Base-by-base conservation (phyloP, 768 basidiomycete genomes). In the Termitomyces heimii region DNA sequence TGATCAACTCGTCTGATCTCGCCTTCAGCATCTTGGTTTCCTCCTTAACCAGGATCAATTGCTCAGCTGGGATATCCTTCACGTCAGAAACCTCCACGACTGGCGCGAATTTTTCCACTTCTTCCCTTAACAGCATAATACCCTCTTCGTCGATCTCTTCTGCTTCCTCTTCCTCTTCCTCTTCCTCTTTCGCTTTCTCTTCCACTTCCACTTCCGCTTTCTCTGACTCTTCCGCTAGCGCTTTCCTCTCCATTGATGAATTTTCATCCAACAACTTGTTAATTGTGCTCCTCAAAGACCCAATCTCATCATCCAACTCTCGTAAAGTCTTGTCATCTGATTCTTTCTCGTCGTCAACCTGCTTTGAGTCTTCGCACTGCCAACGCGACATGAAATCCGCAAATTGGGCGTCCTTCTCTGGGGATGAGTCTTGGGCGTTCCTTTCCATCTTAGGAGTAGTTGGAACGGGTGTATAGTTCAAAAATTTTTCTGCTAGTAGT, bases 401-500 rank as follows among this genome's bases (percentile, higher is more conserved):
- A 26, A 12, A 28, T 42, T 58, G 16, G 16, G 35, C 53, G 9
- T 53, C 51, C 24, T 44, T 1, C 14, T 60, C 63, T 22, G 39
- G 42, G 5, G 35, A 26, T 9, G 31, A n/a, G 13, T 43, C 57
- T 40, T 18, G 3, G 2, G 22, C 47, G 42, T 18, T 54, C 6
- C 43, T 42, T 37, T 66, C 65, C 40, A 63, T 62, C 45, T 20
- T 43, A 22, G 35, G 58, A 13, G 49, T 53, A 6, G 68, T 70
- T 5, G 59, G 53, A 44, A 61, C 50, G 2, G 73, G 73, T 2
- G 62, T 62, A 54, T 73, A 72, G 12, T 63, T 65, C 31, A 73
- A 55, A 42, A 71, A 72, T 28, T 67, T 63, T 37, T 64, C 57
- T 31, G 63, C 68, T 16, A 74, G 66, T 1, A 71, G 42, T 4